Evolutionary conservation across 768 basidiomycete species (phyloP).

Genomic region (Boletellus ananas): DNA sequence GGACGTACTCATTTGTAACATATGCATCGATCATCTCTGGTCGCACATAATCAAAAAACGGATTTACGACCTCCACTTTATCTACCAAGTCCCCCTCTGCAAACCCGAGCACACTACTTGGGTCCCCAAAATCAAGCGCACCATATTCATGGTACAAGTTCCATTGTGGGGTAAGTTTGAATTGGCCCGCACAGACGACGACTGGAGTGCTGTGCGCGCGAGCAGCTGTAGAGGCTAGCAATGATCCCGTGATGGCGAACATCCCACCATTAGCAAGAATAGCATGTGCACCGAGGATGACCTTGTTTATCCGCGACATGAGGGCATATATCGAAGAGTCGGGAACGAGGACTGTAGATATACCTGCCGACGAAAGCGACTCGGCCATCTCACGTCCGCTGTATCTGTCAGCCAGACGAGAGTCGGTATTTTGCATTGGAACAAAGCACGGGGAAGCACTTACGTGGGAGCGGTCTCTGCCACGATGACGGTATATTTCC

Average conservation of each 20-base stretch:
- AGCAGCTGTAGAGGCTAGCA: conserved; percentile 83
- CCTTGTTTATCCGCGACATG: conserved; percentile 96
- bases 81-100: conserved; percentile 78
- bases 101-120: conserved; percentile 64
- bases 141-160: conserved; percentile 84
- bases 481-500: conserved; percentile 94
- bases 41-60: conserved; percentile 94
- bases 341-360: conserved; percentile 95
- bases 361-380: conserved; percentile 69
- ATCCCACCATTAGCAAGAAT: conserved; percentile 96
- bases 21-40: conserved; percentile 92
- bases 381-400: conserved; percentile 83
- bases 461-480: conserved; percentile 94
- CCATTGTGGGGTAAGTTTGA: conserved; percentile 92
- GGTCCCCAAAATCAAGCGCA: conserved; percentile 74
- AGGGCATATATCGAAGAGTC: conserved; percentile 95
- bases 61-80: conserved; percentile 89
- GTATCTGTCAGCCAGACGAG: conserved; percentile 47
- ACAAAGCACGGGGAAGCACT: conserved; percentile 28
- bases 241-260: conserved; percentile 83
- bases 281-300: conserved; percentile 92
- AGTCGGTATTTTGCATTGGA: conserved; percentile 1
- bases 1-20: conserved; percentile 92
- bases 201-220: conserved; percentile 88
- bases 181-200: conserved; percentile 92